A percentile compares a stretch with the other conserved stretches of the same genome.
Evolutionary conservation across 2,329 filamentous ascomycete genomes (phyloP).

Genomic region (Coniochaeta pulveracea): DNA sequence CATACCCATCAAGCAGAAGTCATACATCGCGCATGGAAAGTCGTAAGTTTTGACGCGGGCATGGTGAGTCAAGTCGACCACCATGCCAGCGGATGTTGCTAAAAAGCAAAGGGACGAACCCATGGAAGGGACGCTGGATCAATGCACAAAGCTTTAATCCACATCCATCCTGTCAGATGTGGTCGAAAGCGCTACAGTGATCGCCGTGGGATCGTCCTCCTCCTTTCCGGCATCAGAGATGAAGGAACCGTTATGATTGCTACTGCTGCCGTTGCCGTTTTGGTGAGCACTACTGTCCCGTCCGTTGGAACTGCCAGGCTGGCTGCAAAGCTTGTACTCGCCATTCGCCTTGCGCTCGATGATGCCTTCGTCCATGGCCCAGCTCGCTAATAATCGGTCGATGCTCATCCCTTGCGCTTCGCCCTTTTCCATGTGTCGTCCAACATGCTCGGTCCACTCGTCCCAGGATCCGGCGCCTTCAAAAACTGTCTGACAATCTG

Average conservation of each 20-base stretch:
- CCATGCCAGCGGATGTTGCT: too few relatives aligned
- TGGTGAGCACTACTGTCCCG: neutral
- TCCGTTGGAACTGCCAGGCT: conserved; percentile 25
- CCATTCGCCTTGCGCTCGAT: conserved; percentile 46
- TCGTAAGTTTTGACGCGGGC: too few relatives aligned
- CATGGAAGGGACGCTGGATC: too few relatives aligned
- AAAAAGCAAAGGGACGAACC: too few relatives aligned
- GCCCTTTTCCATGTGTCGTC: conserved; percentile 73
- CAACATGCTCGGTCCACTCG: conserved; percentile 85
- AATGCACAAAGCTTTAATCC: too few relatives aligned
- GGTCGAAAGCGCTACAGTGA: conserved; percentile 14
- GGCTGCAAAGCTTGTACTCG: conserved; percentile 41
- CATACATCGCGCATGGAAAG: too few relatives aligned
- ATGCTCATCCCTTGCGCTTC: conserved; percentile 46
- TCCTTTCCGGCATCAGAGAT: conserved; percentile 8
- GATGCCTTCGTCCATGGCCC: conserved; percentile 53
- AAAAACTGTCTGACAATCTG: conserved; percentile 62
- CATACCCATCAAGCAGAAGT: too few relatives aligned
- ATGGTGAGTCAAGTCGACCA: too few relatives aligned
- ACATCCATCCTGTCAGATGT: conserved; percentile 12
- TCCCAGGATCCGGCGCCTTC: conserved; percentile 71
- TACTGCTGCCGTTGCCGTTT: conserved; percentile 1
- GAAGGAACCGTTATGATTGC: conserved; percentile 8
- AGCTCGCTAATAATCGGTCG: conserved; percentile 45
- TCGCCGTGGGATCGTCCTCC: conserved; percentile 16